Percentiles rank a stretch among this genome's conserved stretches.
Evolutionary conservation across 2,329 filamentous ascomycete genomes (phyloP).

Genomic region (Calonectria pseudoreteaudii): DNA sequence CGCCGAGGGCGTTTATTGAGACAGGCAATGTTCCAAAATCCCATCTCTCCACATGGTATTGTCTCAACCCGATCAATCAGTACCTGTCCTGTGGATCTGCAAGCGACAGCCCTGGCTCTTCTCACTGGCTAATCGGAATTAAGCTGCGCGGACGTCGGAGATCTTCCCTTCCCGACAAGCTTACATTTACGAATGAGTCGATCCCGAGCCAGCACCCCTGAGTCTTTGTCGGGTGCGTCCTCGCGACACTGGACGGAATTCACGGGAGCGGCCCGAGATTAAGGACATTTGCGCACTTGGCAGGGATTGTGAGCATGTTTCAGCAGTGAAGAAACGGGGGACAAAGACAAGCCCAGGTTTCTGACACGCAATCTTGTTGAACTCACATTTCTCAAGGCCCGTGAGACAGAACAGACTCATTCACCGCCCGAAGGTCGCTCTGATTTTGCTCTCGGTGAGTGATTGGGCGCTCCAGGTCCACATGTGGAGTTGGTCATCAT

Average conservation of each 20-base stretch:
- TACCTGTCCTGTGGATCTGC: not conserved
- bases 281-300: not conserved
- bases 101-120: not conserved
- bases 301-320: not conserved
- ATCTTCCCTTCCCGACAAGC: not conserved
- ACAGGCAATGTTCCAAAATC: not conserved
- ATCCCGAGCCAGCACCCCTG: not conserved
- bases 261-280: not conserved
- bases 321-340: not conserved
- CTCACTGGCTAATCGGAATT: not conserved
- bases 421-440: not conserved
- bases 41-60: not conserved
- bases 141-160: not conserved
- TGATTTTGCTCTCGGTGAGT: not conserved
- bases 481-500: not conserved
- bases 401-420: not conserved
- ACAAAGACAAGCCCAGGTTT: not conserved
- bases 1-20: not conserved
- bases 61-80: not conserved
- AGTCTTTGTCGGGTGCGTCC: not conserved
- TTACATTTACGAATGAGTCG: slow-evolving; percentile 3
- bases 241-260: not conserved
- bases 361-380: not conserved
- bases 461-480: not conserved
- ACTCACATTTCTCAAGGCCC: not conserved